Base-by-base conservation (phyloP, 2,329 filamentous ascomycete species). In the Herpotrichia juniperi region DNA sequence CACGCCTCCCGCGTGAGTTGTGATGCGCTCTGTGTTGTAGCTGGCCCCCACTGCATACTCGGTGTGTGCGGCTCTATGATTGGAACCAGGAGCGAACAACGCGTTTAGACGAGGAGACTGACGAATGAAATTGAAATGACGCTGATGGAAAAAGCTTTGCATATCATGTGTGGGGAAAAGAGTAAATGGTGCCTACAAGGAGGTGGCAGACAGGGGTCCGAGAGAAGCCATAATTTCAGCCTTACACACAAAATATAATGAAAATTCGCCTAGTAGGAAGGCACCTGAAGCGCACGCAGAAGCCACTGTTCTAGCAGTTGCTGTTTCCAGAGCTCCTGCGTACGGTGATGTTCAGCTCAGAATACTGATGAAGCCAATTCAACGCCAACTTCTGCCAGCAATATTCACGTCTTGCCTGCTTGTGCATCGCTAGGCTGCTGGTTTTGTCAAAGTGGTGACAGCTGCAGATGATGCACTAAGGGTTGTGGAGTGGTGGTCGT, bases 151-250 rank as follows among this genome's bases (percentile, higher is more conserved):
- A 42, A 42, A 39, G 3, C 7, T 50, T 46, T 31, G 46, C 50
- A 51, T 51, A 61, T 32, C 22, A 57, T 51, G 55, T 55, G 22
- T 22, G n/a, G 35, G 24, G 14, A 34, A 21, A 35, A 17, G 21
- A 21, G 11, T 19, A 10, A 21, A 22, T 51, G 53, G 40, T 54
- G 53, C 54, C 58, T 59, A 46, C 30, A 28, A 47, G 44, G 48
- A 53, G 59, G 67, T 64, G 64, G 67, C 67, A 66, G 61, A 61
- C 56, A 48, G 50, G 26, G 17, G 32, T 14, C 55, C 46, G 34
- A 51, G 48, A 48, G 40, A 31, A 40, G 54, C 49, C 44, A 49
- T 46, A 30, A 46, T 45, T 50, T 42, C 53, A 56, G 49, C 50
- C 54, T 42, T 56, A 54, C 61, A 55, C 42, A 40, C 31, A 32